These are phyloP conservation scores for Pythium scleroteichum DNA, from an alignment of 352 stramenopile genomes.

Conservation along the genomic window DNA sequence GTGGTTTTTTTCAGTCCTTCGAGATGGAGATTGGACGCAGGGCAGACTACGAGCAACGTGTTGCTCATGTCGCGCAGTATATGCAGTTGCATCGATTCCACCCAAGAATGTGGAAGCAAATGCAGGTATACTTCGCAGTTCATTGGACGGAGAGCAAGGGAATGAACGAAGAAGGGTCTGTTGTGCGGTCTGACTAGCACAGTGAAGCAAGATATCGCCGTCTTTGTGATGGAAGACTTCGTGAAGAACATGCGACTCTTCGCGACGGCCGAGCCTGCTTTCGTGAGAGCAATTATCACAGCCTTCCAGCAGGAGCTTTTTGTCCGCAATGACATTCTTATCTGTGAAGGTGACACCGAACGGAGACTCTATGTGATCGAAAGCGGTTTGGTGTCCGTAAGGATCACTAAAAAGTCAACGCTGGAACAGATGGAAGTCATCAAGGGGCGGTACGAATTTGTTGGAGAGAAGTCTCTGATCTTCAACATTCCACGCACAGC, in stretches of 20 bases:
- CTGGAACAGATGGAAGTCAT: constrained; percentile 34
- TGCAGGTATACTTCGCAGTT: constrained; percentile 74
- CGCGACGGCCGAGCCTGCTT: constrained; percentile 53
- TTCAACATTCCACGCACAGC: constrained; percentile 43
- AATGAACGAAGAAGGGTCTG: constrained; percentile 55
- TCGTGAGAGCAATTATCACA: constrained; percentile 56
- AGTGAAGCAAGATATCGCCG: constrained; percentile 58
- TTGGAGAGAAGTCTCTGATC: constrained; percentile 51
- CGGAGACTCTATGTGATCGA: constrained; percentile 74
- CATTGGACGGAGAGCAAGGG: constrained; percentile 72
- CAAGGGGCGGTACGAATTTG: constrained; percentile 44
- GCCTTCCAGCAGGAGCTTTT: constrained; percentile 76
- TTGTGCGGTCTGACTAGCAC: constrained; percentile 50
- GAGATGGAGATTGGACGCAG: constrained; percentile 62
- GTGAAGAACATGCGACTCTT: constrained; percentile 65
- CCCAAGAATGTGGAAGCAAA: constrained; percentile 55
- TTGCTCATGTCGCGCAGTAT: constrained; percentile 57
- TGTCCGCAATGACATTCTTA: constrained; percentile 76
- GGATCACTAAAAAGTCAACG: constrained; percentile 25
- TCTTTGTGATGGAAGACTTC: constrained; percentile 63
- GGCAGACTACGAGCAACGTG: constrained; percentile 64
- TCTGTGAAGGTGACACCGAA: constrained; percentile 55
- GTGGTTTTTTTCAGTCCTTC: constrained; percentile 72
- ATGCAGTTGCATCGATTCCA: constrained; percentile 69
- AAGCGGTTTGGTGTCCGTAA: constrained; percentile 42